phyloP scores from a whole-genome alignment of 2,329 filamentous ascomycete species.

The Stagonosporopsis cucurbitacearum region DNA sequence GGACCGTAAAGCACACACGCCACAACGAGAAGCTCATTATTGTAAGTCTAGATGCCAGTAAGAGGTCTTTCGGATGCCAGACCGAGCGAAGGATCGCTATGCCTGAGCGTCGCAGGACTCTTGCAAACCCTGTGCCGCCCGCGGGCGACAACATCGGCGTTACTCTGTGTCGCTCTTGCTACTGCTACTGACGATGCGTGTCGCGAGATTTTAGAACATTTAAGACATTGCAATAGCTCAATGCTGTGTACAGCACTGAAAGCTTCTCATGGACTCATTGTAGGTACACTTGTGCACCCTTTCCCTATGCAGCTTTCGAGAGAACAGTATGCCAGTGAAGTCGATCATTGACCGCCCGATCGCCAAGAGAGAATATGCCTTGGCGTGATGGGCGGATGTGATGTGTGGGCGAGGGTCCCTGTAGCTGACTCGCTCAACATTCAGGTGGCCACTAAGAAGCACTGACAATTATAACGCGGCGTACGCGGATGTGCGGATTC shows the following conservation, averaged over 20 bases:
- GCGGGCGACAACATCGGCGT: constrained; percentile 2
- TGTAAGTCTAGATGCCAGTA: neutral
- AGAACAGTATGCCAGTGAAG: no score
- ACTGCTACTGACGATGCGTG: neutral
- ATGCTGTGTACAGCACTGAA: neutral
- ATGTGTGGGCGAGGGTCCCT: neutral
- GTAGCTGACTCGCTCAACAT: neutral
- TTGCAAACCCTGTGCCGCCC: neutral
- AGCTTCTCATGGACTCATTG: neutral
- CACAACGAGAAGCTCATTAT: neutral
- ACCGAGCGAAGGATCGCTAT: neutral
- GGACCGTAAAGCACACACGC: neutral
- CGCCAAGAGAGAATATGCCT: neutral
- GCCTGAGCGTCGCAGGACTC: neutral
- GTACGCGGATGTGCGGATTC: neutral
- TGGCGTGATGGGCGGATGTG: neutral
- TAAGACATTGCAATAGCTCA: neutral
- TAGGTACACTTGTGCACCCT: neutral
- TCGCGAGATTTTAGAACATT: neutral
- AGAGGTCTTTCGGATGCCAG: neutral
- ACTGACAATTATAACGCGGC: neutral
- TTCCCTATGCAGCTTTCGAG: no score
- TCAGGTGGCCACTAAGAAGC: neutral
- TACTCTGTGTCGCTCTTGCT: neutral
- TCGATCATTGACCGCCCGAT: neutral